These are phyloP conservation scores for Patellaria atrata DNA, from an alignment of 495 filamentous ascomycete genomes.

Conservation along the genomic window DNA sequence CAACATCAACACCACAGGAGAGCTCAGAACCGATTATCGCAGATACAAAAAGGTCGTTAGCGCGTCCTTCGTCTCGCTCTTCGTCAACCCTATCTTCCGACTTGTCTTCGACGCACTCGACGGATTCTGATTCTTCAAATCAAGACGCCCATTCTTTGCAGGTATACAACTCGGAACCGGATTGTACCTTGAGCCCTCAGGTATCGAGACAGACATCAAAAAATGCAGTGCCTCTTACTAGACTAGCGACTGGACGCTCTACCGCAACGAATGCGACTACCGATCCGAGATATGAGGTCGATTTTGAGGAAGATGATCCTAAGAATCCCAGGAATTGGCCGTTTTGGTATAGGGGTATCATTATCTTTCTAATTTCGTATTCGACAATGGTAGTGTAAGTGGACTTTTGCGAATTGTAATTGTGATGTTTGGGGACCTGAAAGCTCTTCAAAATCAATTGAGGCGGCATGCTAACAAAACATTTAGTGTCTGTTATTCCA, in stretches of 20 bases:
- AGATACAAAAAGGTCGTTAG: too few species aligned
- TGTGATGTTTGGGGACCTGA: background rate
- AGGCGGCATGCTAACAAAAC: background rate
- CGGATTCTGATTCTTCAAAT: too few species aligned
- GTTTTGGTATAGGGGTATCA: conserved; percentile 47
- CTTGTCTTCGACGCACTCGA: too few species aligned
- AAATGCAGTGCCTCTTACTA: background rate
- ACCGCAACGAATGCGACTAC: conserved; percentile 39
- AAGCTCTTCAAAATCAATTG: background rate
- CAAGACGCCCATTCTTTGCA: too few species aligned
- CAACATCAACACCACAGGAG: too few species aligned
- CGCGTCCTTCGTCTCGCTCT: too few species aligned
- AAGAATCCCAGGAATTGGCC: conserved; percentile 69
- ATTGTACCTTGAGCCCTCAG: too few species aligned
- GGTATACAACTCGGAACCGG: too few species aligned
- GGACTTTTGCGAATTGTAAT: background rate
- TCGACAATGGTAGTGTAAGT: conserved; percentile 53
- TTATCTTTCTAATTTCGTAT: conserved; percentile 51
- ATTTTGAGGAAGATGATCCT: conserved; percentile 47
- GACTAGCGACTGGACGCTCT: background rate
- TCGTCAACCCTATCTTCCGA: too few species aligned
- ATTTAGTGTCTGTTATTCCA: conserved; percentile 61
- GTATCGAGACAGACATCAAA: too few species aligned
- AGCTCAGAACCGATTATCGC: too few species aligned
- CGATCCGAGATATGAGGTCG: conserved; percentile 59